phyloP scores from a whole-genome alignment of 139 green algal species.

The Mesotaenium endlicherianum region DNA sequence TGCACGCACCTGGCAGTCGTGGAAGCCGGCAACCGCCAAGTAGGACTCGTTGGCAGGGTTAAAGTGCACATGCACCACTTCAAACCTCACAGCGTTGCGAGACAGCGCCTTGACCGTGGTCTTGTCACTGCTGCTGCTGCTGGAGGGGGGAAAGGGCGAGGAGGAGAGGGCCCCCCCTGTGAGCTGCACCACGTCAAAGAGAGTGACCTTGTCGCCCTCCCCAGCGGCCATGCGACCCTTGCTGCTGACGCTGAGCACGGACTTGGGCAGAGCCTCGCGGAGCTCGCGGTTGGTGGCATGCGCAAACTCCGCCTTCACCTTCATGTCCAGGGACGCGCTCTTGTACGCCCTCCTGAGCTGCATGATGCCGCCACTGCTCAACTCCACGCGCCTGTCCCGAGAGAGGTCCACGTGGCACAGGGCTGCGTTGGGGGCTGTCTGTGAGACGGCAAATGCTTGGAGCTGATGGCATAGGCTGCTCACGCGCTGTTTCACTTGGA shows the following conservation, averaged over 20 bases:
- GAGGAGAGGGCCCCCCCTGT: conserved; percentile 6
- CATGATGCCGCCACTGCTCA: conserved; percentile 36
- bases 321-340: conserved; percentile 34
- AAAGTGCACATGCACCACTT: conserved; percentile 49
- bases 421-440: too few relatives aligned
- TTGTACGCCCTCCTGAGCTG: conserved; percentile 15
- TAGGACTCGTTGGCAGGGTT: conserved; percentile 45
- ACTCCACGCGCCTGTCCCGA: too few relatives aligned
- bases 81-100: conserved; percentile 37
- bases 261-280: conserved; percentile 12
- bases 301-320: conserved; percentile 45
- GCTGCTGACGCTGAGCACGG: conserved; percentile 35
- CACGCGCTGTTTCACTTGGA: too few relatives aligned
- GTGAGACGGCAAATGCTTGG: too few relatives aligned
- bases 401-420: too few relatives aligned
- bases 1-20: conserved; percentile 36
- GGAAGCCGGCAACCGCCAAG: conserved; percentile 49
- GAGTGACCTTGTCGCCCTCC: conserved; percentile 53
- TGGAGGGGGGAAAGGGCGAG: not conserved
- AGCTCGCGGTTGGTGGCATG: not conserved
- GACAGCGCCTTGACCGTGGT: conserved; percentile 27
- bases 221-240: conserved; percentile 40
- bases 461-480: too few relatives aligned
- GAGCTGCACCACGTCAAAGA: conserved; percentile 48
- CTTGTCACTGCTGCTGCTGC: too few relatives aligned